Evolutionary conservation across 768 basidiomycete genomes (phyloP), one percentile per base, ranked within the genome.

Genomic region (Peribolospora kevripleyi): DNA sequence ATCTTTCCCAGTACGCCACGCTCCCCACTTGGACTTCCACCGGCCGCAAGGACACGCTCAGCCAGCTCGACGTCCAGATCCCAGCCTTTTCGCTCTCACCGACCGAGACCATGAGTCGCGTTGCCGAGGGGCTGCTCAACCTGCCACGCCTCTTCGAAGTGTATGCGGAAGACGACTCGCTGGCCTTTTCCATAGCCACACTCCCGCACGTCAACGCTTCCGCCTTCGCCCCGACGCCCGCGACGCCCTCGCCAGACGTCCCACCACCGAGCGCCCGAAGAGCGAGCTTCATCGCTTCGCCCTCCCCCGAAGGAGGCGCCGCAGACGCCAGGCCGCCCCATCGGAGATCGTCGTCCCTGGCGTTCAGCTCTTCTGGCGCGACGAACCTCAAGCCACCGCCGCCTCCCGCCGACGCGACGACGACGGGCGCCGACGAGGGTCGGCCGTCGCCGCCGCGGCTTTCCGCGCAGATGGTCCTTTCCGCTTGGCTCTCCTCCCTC

Each of bases 81-180:
- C 93, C 93, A 2, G 84, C 77, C 5, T 98, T 98, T 70, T 93
- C 88, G 1, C 73, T 95, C 9, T 84, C 84, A 7, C 90, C 88
- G 1, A 91, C 80, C 54, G 84, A 86, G 54, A 78, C 76, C 4
- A 80, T 93, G 58, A 83, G 88, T 57, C 78, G 79, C 55, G 80
- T 95, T 41, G 83, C 84, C 3, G 93, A 97, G 64, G 87, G 88
- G n/a, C 69, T 98, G 42, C 72, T 95, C 41, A 93, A 91, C 68
- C 76, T 98, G 3, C 86, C 91, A 2, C 70, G 88, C 55, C 70
- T 97, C 11, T 93, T 97, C 63, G 90, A 97, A 66, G 82, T 90
- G 13, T 91, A 93, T 63, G 84, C 82, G 6, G 80, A 81, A 55
- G 88, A 95, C 65, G 86, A 88, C 57, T 84, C 85, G 7, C 74